Conservation (phyloP, 177 flowering plant genomes). For the Vitis hybrid region DNA sequence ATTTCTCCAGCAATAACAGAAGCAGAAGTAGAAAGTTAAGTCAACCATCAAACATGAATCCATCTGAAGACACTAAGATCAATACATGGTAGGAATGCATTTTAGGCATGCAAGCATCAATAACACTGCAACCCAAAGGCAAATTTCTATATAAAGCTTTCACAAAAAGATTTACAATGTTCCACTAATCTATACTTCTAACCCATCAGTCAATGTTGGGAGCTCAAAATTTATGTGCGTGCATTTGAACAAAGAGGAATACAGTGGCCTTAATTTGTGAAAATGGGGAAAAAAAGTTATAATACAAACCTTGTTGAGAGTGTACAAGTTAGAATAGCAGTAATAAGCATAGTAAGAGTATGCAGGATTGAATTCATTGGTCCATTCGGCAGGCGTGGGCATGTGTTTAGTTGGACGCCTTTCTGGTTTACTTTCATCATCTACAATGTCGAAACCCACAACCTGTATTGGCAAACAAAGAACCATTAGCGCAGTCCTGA, state of each 20-base stretch:
- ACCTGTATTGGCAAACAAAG: constrained; percentile 32
- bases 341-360: constrained; percentile 63
- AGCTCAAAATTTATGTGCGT: too few relatives aligned
- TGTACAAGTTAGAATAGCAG: constrained; percentile 57
- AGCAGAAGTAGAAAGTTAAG: too few relatives aligned
- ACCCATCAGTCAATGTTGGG: too few relatives aligned
- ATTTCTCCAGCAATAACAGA: too few relatives aligned
- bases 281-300: neutral
- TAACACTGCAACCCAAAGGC: too few relatives aligned
- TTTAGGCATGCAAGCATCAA: too few relatives aligned
- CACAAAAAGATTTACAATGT: too few relatives aligned
- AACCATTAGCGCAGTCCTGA: neutral
- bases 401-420: constrained; percentile 73
- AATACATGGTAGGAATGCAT: neutral
- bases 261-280: neutral
- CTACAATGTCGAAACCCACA: constrained; percentile 68
- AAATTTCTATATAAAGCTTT: too few relatives aligned
- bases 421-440: constrained; percentile 76
- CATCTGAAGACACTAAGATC: neutral
- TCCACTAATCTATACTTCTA: too few relatives aligned
- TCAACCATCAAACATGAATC: too few relatives aligned
- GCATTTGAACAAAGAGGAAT: too few relatives aligned
- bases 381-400: constrained; percentile 68
- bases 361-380: constrained; percentile 68
- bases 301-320: constrained; percentile 56